Percentiles rank a stretch among this genome's conserved stretches.
phyloP scores from a whole-genome alignment of 2,329 filamentous ascomycete species.

The Diplodia scrobiculata region DNA sequence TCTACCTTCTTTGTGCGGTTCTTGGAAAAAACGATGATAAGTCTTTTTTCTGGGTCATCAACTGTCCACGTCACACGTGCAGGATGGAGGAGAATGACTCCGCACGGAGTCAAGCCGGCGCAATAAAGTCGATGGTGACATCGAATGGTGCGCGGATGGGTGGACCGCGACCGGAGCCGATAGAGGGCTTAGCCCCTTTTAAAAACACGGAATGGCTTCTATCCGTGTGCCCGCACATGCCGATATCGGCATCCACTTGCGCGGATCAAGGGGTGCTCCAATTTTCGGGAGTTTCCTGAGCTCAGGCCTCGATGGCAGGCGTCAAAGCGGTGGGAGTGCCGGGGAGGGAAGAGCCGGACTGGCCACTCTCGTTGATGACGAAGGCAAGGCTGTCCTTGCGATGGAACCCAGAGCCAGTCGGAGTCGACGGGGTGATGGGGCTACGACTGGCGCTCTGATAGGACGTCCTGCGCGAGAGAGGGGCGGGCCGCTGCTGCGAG shows the following conservation, averaged over 20 bases:
- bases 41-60: neutral
- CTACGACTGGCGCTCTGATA: slow-evolving; percentile 19
- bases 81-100: neutral
- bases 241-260: slow-evolving; percentile 14
- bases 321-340: slow-evolving; percentile 15
- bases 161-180: neutral
- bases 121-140: neutral
- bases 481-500: slow-evolving; percentile 16
- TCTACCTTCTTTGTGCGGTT: slow-evolving; percentile 7
- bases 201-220: neutral
- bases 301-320: slow-evolving; percentile 27
- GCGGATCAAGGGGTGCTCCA: slow-evolving; percentile 18
- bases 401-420: slow-evolving; percentile 16
- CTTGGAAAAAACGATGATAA: neutral
- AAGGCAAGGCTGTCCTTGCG: slow-evolving; percentile 28
- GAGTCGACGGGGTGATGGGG: slow-evolving; percentile 5
- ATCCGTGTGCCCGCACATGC: neutral
- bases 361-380: slow-evolving; percentile 27
- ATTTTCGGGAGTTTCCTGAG: neutral
- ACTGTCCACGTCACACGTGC: neutral
- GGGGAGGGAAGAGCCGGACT: slow-evolving; percentile 19
- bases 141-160: neutral
- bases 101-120: neutral
- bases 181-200: neutral
- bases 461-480: slow-evolving; percentile 16